Percentiles rank a stretch among this genome's conserved stretches.
These are phyloP conservation scores for Hypoxylon sp. DNA, from an alignment of 2,329 filamentous ascomycete species.

Conservation along the genomic window DNA sequence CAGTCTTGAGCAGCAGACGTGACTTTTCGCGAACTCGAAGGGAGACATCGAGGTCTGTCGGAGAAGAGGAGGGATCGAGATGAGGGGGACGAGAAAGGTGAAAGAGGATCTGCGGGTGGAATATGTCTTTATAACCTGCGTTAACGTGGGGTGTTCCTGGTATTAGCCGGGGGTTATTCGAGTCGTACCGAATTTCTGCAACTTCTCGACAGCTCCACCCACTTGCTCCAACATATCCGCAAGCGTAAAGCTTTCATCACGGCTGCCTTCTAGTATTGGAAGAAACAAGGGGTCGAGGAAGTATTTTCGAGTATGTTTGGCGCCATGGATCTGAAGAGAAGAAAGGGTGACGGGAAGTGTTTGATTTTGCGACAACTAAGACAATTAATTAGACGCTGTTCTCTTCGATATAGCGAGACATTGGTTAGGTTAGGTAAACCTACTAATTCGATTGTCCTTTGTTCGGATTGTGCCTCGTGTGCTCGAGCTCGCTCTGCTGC, in stretches of 20 bases:
- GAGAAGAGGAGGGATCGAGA: constrained; percentile 72
- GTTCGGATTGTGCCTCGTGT: constrained; percentile 62
- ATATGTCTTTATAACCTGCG: constrained; percentile 71
- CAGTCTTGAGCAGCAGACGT: constrained; percentile 87
- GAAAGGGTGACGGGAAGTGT: constrained; percentile 89
- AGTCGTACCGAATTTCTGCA: constrained; percentile 77
- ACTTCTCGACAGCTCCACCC: constrained; percentile 56
- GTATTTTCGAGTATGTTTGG: constrained; percentile 79
- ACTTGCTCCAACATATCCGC: constrained; percentile 71
- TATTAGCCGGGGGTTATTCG: constrained; percentile 9
- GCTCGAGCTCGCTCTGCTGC: constrained; percentile 37
- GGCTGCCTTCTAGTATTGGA: constrained; percentile 76
- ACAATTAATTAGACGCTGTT: no score
- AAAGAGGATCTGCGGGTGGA: constrained; percentile 81
- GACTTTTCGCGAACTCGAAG: constrained; percentile 82
- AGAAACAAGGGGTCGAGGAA: constrained; percentile 86
- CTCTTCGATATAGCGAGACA: no score
- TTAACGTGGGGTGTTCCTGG: constrained; percentile 38
- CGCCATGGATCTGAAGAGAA: constrained; percentile 83
- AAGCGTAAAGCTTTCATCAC: constrained; percentile 76
- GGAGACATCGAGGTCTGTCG: constrained; percentile 82
- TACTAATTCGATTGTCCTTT: constrained; percentile 72
- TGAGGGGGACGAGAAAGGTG: constrained; percentile 80
- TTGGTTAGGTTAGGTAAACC: constrained; percentile 38
- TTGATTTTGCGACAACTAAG: constrained; percentile 79